These are phyloP conservation scores for Vaccinium vitisidaea DNA, from an alignment of 148 eudicot genomes.

Conservation along the genomic window DNA sequence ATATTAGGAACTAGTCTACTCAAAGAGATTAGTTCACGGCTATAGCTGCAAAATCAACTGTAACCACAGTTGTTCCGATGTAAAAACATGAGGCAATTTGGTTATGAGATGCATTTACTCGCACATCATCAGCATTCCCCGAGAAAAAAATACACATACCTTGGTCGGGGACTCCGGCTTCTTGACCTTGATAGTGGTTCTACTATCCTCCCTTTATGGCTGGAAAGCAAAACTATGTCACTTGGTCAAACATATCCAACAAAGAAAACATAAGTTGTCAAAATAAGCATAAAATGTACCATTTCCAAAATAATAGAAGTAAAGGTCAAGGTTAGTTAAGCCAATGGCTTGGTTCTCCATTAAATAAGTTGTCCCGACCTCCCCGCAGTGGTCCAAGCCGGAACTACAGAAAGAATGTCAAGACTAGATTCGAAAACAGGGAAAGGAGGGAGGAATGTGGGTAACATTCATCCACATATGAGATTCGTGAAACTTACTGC, in stretches of 20 bases:
- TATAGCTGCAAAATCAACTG: not conserved
- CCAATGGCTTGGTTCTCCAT: not conserved
- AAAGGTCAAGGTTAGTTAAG: not conserved
- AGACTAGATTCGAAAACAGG: too few relatives aligned
- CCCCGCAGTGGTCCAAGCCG: too few relatives aligned
- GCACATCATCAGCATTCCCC: not conserved
- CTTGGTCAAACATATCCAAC: not conserved
- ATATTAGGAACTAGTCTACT: not conserved
- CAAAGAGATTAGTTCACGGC: not conserved
- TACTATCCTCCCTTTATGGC: slow-evolving; percentile 48
- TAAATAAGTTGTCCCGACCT: not conserved
- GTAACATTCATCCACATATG: not conserved
- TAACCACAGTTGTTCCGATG: not conserved
- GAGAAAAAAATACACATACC: slow-evolving; percentile 31
- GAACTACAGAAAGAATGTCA: too few relatives aligned
- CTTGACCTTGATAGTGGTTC: slow-evolving; percentile 37
- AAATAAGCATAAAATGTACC: not conserved
- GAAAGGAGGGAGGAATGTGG: not conserved
- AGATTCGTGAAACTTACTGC: not conserved
- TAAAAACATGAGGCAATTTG: not conserved
- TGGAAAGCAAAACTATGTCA: slow-evolving; percentile 31
- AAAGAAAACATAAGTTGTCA: not conserved
- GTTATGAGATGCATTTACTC: not conserved
- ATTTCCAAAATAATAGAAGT: not conserved
- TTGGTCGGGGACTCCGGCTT: slow-evolving; percentile 73